Conservation (phyloP, 164 flowering plant species). For the Tinospora cordifolia region DNA sequence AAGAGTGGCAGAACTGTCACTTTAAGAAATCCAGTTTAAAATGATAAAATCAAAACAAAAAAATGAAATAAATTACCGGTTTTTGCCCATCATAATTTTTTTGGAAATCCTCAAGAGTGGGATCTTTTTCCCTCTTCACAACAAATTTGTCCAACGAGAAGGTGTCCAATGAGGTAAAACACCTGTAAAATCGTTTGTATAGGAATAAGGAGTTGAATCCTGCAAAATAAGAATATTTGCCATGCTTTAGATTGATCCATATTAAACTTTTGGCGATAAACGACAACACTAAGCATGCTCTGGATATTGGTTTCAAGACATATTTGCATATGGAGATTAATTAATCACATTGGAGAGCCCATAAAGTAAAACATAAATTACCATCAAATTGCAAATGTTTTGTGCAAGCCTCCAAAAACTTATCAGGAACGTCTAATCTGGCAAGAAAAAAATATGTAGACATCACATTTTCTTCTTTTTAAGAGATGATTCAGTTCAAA, state of each 20-base stretch:
- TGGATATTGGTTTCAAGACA: not conserved
- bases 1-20: not conserved
- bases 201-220: conserved; percentile 78
- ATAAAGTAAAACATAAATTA: conserved; percentile 20
- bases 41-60: not conserved
- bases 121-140: conserved; percentile 51
- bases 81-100: conserved; percentile 55
- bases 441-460: conserved; percentile 2
- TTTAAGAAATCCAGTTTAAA: not conserved
- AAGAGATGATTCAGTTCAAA: not conserved
- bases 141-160: conserved; percentile 57
- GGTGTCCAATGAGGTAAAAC: conserved; percentile 52
- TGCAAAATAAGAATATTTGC: conserved; percentile 24
- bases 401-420: conserved; percentile 22
- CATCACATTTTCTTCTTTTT: not conserved
- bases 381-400: conserved; percentile 63
- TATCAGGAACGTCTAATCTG: conserved; percentile 38
- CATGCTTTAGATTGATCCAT: not conserved
- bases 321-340: not conserved
- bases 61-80: conserved; percentile 43
- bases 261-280: not conserved
- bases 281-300: not conserved
- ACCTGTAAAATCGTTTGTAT: conserved; percentile 70
- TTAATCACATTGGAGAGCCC: not conserved
- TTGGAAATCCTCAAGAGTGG: conserved; percentile 52